A percentile compares a stretch with the other conserved stretches of the same genome.
Evolutionary conservation across 1,284 basidiomycete species (phyloP).

Genomic region (Omphalotus olearius): DNA sequence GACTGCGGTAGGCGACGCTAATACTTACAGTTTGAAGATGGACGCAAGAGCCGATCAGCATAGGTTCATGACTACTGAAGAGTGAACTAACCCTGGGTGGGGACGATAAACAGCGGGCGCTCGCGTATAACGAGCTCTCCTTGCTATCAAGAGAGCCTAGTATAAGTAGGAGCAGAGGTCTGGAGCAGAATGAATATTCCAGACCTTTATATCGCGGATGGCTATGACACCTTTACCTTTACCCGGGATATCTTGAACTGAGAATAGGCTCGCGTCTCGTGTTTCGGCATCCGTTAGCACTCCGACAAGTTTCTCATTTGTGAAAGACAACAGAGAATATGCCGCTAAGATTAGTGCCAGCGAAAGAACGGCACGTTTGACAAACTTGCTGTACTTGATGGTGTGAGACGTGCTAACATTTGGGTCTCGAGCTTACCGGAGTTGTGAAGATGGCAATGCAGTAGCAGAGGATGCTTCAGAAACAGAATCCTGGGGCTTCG

Average conservation of each 20-base stretch:
- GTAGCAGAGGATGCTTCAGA: no score
- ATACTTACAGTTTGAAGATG: conserved; percentile 25
- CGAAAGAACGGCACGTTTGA: no score
- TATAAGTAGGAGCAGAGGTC: not conserved
- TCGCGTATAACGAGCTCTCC: conserved; percentile 54
- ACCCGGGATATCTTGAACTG: conserved; percentile 31
- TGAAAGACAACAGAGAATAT: no score
- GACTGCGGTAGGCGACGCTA: conserved; percentile 37
- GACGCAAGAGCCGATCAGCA: not conserved
- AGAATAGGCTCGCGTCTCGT: conserved; percentile 19
- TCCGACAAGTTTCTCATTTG: no score
- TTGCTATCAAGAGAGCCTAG: conserved; percentile 33
- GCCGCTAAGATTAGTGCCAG: no score
- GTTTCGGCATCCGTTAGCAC: not conserved
- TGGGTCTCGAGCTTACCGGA: no score
- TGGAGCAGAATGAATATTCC: not conserved
- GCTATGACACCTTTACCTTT: conserved; percentile 39
- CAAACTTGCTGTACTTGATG: no score
- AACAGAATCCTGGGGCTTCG: no score
- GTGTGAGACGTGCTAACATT: no score
- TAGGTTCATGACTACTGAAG: no score
- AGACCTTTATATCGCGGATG: conserved; percentile 31
- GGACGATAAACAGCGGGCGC: conserved; percentile 48
- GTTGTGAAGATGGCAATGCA: no score
- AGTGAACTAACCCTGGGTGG: conserved; percentile 36